These are phyloP conservation scores for Hypoxylon subgilvum DNA, from an alignment of 495 filamentous ascomycete genomes.

Conservation along the genomic window DNA sequence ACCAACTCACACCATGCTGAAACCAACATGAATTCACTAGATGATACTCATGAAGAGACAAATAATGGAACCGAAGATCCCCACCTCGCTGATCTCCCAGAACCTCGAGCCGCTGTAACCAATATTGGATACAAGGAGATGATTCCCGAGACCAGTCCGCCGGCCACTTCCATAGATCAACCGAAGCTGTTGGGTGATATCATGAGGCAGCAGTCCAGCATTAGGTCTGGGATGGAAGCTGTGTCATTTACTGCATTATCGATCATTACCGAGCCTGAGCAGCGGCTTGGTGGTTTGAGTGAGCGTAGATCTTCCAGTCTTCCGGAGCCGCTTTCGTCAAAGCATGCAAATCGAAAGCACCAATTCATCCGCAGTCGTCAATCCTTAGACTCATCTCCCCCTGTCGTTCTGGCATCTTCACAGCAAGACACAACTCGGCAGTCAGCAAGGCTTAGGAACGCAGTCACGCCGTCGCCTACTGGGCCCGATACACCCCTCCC, in stretches of 20 bases:
- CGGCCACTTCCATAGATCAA: constrained; percentile 22
- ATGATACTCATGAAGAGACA: constrained; percentile 7
- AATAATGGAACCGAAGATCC: constrained; percentile 7
- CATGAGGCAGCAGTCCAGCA: constrained; percentile 27
- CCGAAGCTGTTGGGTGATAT: constrained; percentile 28
- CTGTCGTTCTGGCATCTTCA: constrained; percentile 34
- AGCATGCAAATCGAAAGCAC: background rate
- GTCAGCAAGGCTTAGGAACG: constrained; percentile 16
- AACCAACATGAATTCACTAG: constrained; percentile 30
- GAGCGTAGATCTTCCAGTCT: constrained; percentile 8
- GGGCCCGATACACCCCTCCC: constrained; percentile 4
- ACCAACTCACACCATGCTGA: constrained; percentile 24
- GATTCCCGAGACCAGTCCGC: constrained; percentile 51
- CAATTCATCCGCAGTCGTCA: constrained; percentile 6
- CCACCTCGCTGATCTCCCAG: constrained; percentile 11
- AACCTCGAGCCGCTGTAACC: constrained; percentile 3
- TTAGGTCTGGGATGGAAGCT: constrained; percentile 19
- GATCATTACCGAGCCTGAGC: background rate
- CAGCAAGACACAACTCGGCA: constrained; percentile 20
- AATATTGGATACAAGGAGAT: constrained; percentile 38
- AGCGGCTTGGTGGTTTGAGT: constrained; percentile 1
- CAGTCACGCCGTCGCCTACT: constrained; percentile 26
- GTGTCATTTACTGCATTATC: constrained; percentile 28
- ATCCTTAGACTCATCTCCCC: constrained; percentile 21
- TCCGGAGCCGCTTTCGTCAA: constrained; percentile 18